Conservation (phyloP, 2,329 filamentous ascomycete genomes). For the Metarhizium album region DNA sequence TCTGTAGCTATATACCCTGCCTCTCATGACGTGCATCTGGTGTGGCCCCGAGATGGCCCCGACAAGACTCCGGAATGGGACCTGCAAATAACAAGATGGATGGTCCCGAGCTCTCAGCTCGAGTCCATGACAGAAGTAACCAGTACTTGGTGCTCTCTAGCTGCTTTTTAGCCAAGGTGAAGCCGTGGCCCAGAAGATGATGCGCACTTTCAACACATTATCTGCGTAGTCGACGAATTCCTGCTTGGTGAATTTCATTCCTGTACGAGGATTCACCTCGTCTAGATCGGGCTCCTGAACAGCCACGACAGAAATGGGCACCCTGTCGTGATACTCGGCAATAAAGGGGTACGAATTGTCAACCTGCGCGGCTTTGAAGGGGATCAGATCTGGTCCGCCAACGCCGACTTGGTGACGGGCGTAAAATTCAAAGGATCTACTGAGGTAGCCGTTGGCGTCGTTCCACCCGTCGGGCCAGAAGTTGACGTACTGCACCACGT, state of each 20-base stretch:
- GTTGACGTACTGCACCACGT: too few species aligned
- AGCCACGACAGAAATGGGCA: neutral
- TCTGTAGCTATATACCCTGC: too few species aligned
- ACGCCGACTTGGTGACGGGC: constrained; percentile 9
- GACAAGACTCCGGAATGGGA: too few species aligned
- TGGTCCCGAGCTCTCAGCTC: too few species aligned
- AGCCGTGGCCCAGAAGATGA: constrained; percentile 1
- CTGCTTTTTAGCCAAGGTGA: neutral
- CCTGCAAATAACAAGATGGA: too few species aligned
- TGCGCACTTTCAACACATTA: constrained; percentile 3
- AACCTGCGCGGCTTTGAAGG: constrained; percentile 4
- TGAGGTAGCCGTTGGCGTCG: too few species aligned
- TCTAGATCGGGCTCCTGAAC: neutral
- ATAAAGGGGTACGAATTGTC: constrained; percentile 11
- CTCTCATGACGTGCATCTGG: too few species aligned
- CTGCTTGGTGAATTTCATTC: constrained; percentile 9
- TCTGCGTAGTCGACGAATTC: constrained; percentile 10
- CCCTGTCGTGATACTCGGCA: constrained; percentile 1
- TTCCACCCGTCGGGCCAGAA: too few species aligned
- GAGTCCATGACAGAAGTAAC: too few species aligned
- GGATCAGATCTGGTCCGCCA: constrained; percentile 11
- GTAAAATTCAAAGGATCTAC: constrained; percentile 9
- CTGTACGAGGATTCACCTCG: constrained; percentile 4
- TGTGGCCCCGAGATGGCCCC: too few species aligned
- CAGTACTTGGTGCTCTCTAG: neutral